Evolutionary conservation across 2,329 filamentous ascomycete genomes (phyloP).

Genomic region (Monilinia vaccinii-corymbosi): DNA sequence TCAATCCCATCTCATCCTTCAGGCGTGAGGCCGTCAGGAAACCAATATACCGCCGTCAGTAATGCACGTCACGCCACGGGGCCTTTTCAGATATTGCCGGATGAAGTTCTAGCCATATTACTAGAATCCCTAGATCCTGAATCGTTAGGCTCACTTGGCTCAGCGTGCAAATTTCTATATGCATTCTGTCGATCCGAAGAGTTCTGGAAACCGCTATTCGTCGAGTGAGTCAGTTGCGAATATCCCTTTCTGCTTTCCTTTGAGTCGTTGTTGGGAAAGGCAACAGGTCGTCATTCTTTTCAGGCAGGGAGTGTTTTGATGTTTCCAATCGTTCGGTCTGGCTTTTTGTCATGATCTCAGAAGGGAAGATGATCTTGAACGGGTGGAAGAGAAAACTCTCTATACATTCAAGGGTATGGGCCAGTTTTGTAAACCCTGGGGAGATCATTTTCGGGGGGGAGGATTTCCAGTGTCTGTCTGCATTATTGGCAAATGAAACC

Average conservation of each 20-base stretch:
- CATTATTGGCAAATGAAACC: background rate
- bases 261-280: background rate
- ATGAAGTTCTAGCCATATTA: conserved; percentile 69
- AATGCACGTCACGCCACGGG: conserved; percentile 63
- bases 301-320: background rate
- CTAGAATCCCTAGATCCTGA: conserved; percentile 64
- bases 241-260: background rate
- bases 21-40: conserved; percentile 78
- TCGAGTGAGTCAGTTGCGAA: conserved; percentile 58
- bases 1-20: conserved; percentile 72
- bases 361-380: background rate
- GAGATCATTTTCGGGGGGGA: background rate
- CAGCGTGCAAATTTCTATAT: conserved; percentile 77
- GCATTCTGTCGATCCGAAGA: conserved; percentile 80
- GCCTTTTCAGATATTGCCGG: conserved; percentile 58
- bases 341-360: background rate
- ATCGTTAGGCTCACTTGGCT: conserved; percentile 56
- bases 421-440: background rate
- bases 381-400: background rate
- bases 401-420: background rate
- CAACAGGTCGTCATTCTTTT: background rate
- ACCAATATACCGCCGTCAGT: conserved; percentile 57
- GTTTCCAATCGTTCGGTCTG: background rate
- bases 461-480: background rate
- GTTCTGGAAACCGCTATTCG: conserved; percentile 77